Conservation (phyloP, 345 rosid species). For the Leavenworthia alabamica region DNA sequence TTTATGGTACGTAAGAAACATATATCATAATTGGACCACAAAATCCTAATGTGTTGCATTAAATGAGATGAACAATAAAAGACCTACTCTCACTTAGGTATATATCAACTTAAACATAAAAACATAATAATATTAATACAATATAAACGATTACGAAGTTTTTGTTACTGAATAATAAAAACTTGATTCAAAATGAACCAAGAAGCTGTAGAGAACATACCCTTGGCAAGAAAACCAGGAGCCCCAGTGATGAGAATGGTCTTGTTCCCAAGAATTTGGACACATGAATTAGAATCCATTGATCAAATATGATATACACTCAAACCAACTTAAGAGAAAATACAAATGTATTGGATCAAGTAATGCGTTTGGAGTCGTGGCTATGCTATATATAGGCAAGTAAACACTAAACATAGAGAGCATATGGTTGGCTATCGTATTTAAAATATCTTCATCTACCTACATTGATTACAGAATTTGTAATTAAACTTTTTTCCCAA, state of each 20-base stretch:
- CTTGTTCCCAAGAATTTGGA: slow-evolving; percentile 34
- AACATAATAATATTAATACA: too few species aligned
- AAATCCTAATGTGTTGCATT: neutral
- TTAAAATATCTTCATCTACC: slow-evolving; percentile 20
- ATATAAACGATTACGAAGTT: too few species aligned
- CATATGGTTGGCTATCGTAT: slow-evolving; percentile 6
- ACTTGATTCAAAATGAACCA: neutral
- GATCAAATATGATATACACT: neutral
- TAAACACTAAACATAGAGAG: neutral
- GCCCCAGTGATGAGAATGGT: slow-evolving; percentile 41
- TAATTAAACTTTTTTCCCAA: neutral
- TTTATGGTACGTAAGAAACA: neutral
- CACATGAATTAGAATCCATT: slow-evolving; percentile 22
- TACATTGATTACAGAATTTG: slow-evolving; percentile 10
- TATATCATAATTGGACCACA: slow-evolving; percentile 6
- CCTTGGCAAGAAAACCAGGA: slow-evolving; percentile 45
- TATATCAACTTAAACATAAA: neutral
- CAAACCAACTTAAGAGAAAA: neutral
- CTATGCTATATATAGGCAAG: slow-evolving; percentile 16
- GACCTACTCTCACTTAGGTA: neutral
- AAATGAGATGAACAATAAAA: neutral
- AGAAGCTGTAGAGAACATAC: slow-evolving; percentile 7
- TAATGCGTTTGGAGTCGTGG: too few species aligned
- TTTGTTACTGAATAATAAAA: neutral
- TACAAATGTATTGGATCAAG: neutral